Percentiles rank a stretch among this genome's conserved stretches.
These are phyloP conservation scores for Lenwebbia sp. DNA, from an alignment of 345 rosid species.

Conservation along the genomic window DNA sequence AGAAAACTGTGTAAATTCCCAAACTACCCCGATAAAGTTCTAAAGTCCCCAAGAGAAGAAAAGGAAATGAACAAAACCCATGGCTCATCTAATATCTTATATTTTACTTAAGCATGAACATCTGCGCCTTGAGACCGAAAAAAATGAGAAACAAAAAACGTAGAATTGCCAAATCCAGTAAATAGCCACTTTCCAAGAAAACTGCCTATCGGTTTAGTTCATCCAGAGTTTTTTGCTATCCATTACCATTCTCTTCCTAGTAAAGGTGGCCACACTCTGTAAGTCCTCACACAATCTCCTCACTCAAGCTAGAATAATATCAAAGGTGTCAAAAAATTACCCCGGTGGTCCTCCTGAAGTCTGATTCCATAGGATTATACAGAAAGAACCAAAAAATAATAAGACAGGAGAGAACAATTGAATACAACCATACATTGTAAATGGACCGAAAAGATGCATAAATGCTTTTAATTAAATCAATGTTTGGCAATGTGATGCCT, in stretches of 20 bases:
- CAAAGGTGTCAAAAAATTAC: not conserved
- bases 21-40: not conserved
- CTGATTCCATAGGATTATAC: not conserved
- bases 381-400: not conserved
- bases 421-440: not conserved
- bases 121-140: not conserved
- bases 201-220: not conserved
- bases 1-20: not conserved
- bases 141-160: too few species aligned
- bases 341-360: not conserved
- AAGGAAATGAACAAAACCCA: not conserved
- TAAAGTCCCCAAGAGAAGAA: not conserved
- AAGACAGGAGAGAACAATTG: not conserved
- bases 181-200: not conserved
- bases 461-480: not conserved
- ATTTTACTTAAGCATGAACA: not conserved
- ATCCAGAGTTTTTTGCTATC: not conserved
- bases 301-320: not conserved
- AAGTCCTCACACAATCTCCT: not conserved
- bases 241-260: not conserved
- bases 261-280: not conserved
- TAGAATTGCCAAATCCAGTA: not conserved
- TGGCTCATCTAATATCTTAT: rapidly evolving
- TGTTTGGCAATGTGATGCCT: not conserved
- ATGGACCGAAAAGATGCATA: not conserved